A percentile compares a stretch with the other conserved stretches of the same genome.
Evolutionary conservation across 805 yeast species (phyloP).

Genomic region (Candida boidinii): DNA sequence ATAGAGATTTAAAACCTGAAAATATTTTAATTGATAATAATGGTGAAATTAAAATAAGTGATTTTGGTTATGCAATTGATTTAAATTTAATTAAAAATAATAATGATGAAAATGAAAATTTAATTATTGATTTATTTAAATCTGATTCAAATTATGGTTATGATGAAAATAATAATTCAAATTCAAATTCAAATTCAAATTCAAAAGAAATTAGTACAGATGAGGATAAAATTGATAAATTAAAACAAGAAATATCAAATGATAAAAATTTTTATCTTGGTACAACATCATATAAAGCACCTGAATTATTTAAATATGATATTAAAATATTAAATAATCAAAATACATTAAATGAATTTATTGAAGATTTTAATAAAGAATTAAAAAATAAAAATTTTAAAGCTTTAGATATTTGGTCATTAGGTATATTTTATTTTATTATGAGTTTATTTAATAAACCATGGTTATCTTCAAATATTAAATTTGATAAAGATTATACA

Average conservation of each 20-base stretch:
- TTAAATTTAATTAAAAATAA: conserved; percentile 15
- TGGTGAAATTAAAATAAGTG: conserved; percentile 38
- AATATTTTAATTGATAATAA: conserved; percentile 36
- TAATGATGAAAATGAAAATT: conserved; percentile 4
- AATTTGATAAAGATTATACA: conserved; percentile 17
- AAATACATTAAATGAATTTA: conserved; percentile 9
- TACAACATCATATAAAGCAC: conserved; percentile 46
- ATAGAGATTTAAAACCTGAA: conserved; percentile 49
- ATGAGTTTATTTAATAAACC: conserved; percentile 36
- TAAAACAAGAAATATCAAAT: conserved; percentile 8
- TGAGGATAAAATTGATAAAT: background rate
- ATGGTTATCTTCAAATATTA: conserved; percentile 33
- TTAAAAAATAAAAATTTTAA: conserved; percentile 18
- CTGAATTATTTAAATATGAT: conserved; percentile 30
- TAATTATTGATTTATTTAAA: background rate
- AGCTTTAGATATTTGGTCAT: conserved; percentile 41
- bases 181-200: conserved; percentile 4
- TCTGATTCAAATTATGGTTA: background rate
- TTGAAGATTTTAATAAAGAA: background rate
- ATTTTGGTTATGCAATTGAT: conserved; percentile 43
- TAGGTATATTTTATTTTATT: conserved; percentile 41
- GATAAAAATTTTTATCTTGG: conserved; percentile 30
- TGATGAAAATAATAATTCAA: conserved; percentile 2
- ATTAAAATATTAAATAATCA: conserved; percentile 5
- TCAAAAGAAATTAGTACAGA: too few species aligned